These are phyloP conservation scores for Silybum marianum DNA, from an alignment of 129 eudicot species.

Conservation along the genomic window DNA sequence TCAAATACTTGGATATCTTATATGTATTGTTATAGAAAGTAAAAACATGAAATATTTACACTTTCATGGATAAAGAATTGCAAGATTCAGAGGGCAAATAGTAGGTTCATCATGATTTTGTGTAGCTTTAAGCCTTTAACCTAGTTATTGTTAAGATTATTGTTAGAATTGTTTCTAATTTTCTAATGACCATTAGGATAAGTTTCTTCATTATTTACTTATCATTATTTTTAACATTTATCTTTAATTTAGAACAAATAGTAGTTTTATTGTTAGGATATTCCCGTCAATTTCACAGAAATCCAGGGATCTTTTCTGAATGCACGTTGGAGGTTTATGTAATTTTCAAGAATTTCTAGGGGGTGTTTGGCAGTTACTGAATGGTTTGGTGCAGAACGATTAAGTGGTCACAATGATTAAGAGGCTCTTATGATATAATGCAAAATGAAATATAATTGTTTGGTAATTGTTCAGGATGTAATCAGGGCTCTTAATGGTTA, in stretches of 20 bases:
- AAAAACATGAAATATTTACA: background rate
- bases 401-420: too few relatives aligned
- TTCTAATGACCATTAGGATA: background rate
- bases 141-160: background rate
- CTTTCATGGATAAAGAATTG: background rate
- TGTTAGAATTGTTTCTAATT: background rate
- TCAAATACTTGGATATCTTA: background rate
- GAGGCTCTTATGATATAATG: too few relatives aligned
- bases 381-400: too few relatives aligned
- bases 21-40: background rate
- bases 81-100: background rate
- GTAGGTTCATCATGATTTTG: background rate
- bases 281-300: background rate
- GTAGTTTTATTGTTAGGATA: background rate
- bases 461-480: too few relatives aligned
- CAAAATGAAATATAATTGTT: too few relatives aligned
- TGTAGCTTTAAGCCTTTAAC: background rate
- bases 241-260: background rate
- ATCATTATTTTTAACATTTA: too few relatives aligned
- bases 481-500: too few relatives aligned
- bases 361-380: too few relatives aligned
- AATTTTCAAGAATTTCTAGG: background rate
- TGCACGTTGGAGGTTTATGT: background rate
- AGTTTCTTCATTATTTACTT: background rate
- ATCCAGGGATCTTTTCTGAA: background rate